Evolutionary conservation across 352 stramenopile genomes (phyloP), one percentile per base, ranked within the genome.

Genomic region (Aphanomyces astaci): DNA sequence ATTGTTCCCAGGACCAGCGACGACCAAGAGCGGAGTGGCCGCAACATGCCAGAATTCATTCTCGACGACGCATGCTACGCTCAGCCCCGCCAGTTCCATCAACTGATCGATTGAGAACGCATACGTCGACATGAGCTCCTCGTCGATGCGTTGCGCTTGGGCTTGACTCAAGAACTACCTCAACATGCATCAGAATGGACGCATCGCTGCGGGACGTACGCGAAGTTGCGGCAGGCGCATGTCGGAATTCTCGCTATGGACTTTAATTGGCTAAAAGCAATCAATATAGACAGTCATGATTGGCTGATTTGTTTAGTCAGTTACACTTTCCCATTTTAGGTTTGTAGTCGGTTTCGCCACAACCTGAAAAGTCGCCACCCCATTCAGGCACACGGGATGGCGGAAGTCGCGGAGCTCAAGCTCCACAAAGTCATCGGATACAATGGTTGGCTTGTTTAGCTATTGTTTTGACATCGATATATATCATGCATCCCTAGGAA

Each of bases 51-150:
- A 78, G 57, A 78, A 93, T 32, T 87, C 76, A 65, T 96, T 87
- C 30, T 76, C 72, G 52, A 98, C 79, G 2, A 95, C 94, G 45
- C 87, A 88, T 4, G 96, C 94, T 19, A 99, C 95, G 72, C 89
- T 92, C 10, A 99, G 76, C 3, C 97, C 97, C 9, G 97, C 97
- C 22, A 99, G 81, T 78, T 99, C 97, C 97, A 99, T 99, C 22
- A 99, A 81, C 79, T 99, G 96, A 65, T 98, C 90, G 59, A 98
- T 88, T 25, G 84, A 96, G 75, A 98, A 98, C 1, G 92, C 92
- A 54, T 87, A 78, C 27, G 69, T 80, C 27, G 76, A 81, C 92
- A 98, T 98, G 51, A 98, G 87, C 67, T 94, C 79, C 62, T 91
- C 81, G 63, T 98, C 94, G 3, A 98, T 78, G 28, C 55, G 75